Conservation (phyloP, 2,329 filamentous ascomycete genomes). For the Aureobasidium pullulans region DNA sequence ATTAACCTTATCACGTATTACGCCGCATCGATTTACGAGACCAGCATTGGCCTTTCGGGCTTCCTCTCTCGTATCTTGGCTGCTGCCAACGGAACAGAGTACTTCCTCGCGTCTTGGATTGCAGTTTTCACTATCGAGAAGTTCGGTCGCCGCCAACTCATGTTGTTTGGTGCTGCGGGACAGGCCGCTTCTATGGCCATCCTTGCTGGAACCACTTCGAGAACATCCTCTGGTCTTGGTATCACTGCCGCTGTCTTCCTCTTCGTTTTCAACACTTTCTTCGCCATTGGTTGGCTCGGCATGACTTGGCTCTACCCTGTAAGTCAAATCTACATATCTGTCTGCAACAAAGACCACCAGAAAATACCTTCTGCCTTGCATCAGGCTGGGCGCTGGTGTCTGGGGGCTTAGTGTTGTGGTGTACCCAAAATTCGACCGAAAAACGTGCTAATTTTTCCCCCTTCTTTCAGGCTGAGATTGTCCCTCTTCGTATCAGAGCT, state of each 20-base stretch:
- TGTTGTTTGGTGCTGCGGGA: slow-evolving; percentile 61
- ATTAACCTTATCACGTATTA: slow-evolving; percentile 20
- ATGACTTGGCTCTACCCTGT: slow-evolving; percentile 32
- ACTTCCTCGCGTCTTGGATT: slow-evolving; percentile 44
- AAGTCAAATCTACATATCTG: neutral
- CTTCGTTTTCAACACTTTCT: slow-evolving; percentile 49
- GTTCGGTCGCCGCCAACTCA: slow-evolving; percentile 55
- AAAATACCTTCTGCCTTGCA: too few species aligned
- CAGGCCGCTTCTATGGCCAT: slow-evolving; percentile 24
- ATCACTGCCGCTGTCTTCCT: slow-evolving; percentile 24
- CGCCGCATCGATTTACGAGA: too few species aligned
- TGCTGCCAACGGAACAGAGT: slow-evolving; percentile 48
- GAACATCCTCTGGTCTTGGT: slow-evolving; percentile 11
- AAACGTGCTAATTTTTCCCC: neutral
- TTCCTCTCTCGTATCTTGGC: slow-evolving; percentile 44
- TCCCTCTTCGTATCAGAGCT: slow-evolving; percentile 19
- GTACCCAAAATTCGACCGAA: slow-evolving; percentile 14
- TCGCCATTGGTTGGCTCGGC: slow-evolving; percentile 46
- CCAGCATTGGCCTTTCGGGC: slow-evolving; percentile 44
- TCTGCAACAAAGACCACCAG: too few species aligned
- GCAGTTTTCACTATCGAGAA: slow-evolving; percentile 45
- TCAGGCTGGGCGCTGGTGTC: too few species aligned
- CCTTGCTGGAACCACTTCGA: slow-evolving; percentile 23
- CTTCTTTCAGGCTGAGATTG: slow-evolving; percentile 18
- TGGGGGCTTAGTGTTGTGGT: neutral